Base-by-base conservation (phyloP, 305 asterid species). In the Ilex paraguariensis region DNA sequence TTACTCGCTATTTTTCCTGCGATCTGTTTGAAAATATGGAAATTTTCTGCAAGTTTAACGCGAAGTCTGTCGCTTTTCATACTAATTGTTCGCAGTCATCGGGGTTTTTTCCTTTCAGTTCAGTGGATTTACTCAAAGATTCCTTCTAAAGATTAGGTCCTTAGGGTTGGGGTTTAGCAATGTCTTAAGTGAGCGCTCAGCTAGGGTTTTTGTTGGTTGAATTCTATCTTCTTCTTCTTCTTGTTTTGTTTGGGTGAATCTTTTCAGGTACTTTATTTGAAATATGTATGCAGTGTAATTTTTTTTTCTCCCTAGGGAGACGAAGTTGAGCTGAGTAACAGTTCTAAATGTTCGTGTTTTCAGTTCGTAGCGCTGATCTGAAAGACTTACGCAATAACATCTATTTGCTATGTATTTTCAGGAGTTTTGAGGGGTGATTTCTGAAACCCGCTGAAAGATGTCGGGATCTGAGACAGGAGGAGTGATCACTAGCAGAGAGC, bases 381-480 rank as follows among this genome's bases (percentile, higher is more conserved):
- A 7, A 46, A 13, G 10, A 7, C 5, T 13, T 46, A 13, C 12
- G 3, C 8, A 1, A 7, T 42, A 7, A 42, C 10, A 42, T 6
- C 48, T 42, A 7, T 11, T 42, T 42, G 48, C 3, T 42, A 13
- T 46, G 11, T 46, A 3, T 46, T 46, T 13, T 46, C 5, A 4
- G 15, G 52, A 12, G 52, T 10, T 8, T 46, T 46, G 11, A 46
- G 52, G 52, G 13, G 13, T 46, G 13, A 7, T 46, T 46, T 11
- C 13, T 10, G 52, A 46, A 46, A 7, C 13, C 13, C 15, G 15
- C 7, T 13, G 13, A 44, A 68, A 50, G 50, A 69, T 69, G 73
- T 63, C 73, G 63, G 65, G 56, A 46, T 13, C 65, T 50, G 69
- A 69, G 65, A 49, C 45, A 39, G 64, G 59, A 31, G 55, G 57